Percentiles rank a stretch among this genome's conserved stretches.
Conservation (phyloP, 2,329 filamentous ascomycete genomes). For the Thielaviopsis ethacetica region DNA sequence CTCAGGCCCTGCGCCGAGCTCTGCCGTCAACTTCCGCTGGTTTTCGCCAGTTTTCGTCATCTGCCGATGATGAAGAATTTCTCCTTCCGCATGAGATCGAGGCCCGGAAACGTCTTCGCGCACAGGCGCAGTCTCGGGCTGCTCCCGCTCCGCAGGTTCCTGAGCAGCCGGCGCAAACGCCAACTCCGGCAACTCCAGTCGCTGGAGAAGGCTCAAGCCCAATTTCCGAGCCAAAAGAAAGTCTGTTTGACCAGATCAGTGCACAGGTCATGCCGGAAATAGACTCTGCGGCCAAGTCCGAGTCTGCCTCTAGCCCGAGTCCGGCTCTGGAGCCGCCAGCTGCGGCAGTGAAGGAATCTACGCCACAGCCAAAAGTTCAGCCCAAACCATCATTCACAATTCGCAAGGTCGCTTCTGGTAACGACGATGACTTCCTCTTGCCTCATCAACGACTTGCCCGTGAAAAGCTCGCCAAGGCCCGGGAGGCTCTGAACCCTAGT, state of each 20-base stretch:
- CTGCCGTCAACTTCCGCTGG: background rate
- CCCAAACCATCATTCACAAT: background rate
- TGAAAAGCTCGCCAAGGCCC: background rate
- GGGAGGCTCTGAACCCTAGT: background rate
- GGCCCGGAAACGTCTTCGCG: slow-evolving; percentile 2
- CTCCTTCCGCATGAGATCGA: slow-evolving; percentile 5
- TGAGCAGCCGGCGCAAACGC: background rate
- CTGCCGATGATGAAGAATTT: background rate
- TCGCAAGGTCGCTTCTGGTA: background rate
- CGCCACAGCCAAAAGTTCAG: background rate
- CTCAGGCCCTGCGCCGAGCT: background rate
- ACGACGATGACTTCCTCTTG: background rate
- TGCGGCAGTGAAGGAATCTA: background rate
- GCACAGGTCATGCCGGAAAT: background rate
- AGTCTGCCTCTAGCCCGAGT: background rate
- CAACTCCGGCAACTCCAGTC: background rate
- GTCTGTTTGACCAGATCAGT: background rate
- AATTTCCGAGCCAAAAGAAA: background rate
- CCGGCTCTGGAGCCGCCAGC: background rate
- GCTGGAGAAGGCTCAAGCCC: too few relatives aligned
- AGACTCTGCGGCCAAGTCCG: background rate
- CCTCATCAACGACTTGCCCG: background rate
- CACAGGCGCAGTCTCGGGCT: background rate
- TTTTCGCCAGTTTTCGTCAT: slow-evolving; percentile 1
- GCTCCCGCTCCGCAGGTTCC: background rate